A percentile compares a stretch with the other conserved stretches of the same genome.
phyloP scores from a whole-genome alignment of 371 early-diverging fungal species.

The Rhizopus microsporus region DNA sequence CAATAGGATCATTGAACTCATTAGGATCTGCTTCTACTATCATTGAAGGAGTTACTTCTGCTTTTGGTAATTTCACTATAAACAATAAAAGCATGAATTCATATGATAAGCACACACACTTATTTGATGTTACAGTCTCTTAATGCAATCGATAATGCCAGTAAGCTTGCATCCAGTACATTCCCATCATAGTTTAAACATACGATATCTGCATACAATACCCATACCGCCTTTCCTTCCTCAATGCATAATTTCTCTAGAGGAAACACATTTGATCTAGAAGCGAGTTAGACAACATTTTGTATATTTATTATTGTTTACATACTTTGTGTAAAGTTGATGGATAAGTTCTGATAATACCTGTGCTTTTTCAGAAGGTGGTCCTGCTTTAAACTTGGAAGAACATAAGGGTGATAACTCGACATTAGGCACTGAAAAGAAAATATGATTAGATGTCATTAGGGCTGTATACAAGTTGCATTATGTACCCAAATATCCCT shows the following conservation, averaged over 20 bases:
- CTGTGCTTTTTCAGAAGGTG: slow-evolving; percentile 86
- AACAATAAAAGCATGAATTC: not conserved
- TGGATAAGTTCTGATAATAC: slow-evolving; percentile 79
- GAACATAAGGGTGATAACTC: slow-evolving; percentile 90
- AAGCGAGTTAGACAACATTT: slow-evolving; percentile 1
- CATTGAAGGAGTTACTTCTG: slow-evolving; percentile 56
- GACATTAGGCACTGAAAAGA: slow-evolving; percentile 78
- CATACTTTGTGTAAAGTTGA: slow-evolving; percentile 66
- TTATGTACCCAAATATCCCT: slow-evolving; percentile 77
- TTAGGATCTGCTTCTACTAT: slow-evolving; percentile 63
- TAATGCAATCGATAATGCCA: slow-evolving; percentile 76
- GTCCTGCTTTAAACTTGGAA: slow-evolving; percentile 81
- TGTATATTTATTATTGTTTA: not conserved
- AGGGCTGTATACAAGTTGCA: not conserved
- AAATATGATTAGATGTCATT: not conserved
- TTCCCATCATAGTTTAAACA: slow-evolving; percentile 92
- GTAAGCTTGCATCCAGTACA: slow-evolving; percentile 85
- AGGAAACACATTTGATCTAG: slow-evolving; percentile 65
- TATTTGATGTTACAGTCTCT: slow-evolving; percentile 53
- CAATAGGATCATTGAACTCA: slow-evolving; percentile 43
- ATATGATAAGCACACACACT: not conserved
- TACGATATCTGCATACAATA: slow-evolving; percentile 86
- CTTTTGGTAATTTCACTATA: slow-evolving; percentile 68
- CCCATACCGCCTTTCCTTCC: slow-evolving; percentile 85
- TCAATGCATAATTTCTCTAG: slow-evolving; percentile 80